Evolutionary conservation across 2,329 filamentous ascomycete species (phyloP).

Genomic region (Penicillium verrucosum): DNA sequence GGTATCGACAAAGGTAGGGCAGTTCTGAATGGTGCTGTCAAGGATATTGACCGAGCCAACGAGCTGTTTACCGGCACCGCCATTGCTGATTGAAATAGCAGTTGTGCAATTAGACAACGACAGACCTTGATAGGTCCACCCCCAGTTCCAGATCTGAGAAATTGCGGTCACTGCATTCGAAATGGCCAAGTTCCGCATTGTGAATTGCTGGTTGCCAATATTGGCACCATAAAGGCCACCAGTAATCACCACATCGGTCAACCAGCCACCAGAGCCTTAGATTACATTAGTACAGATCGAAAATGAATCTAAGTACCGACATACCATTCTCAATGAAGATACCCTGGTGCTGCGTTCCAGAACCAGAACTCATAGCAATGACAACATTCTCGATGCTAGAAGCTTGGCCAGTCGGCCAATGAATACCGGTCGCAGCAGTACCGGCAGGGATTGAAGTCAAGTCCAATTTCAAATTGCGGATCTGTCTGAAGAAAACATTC

Average conservation of each 20-base stretch:
- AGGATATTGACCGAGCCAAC: constrained; percentile 57
- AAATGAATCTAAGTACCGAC: not conserved
- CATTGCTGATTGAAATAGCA: constrained; percentile 51
- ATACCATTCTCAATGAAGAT: constrained; percentile 58
- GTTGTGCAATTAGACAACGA: constrained; percentile 52
- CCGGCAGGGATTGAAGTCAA: constrained; percentile 39
- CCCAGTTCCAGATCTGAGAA: constrained; percentile 59
- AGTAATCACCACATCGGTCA: constrained; percentile 58
- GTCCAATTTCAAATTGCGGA: constrained; percentile 65
- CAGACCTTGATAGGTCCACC: constrained; percentile 54
- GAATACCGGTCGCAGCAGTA: constrained; percentile 41
- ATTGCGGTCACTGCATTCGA: constrained; percentile 53
- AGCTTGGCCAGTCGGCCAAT: constrained; percentile 56
- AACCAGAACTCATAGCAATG: constrained; percentile 54
- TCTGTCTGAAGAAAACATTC: constrained; percentile 63
- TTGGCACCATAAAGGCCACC: constrained; percentile 60
- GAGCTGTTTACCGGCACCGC: constrained; percentile 41
- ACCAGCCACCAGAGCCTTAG: constrained; percentile 55
- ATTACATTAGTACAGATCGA: not conserved
- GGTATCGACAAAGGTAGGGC: constrained; percentile 50
- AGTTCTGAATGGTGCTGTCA: constrained; percentile 54
- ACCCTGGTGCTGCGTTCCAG: constrained; percentile 53
- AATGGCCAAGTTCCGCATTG: constrained; percentile 56
- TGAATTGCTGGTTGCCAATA: constrained; percentile 65
- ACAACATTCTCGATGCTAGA: constrained; percentile 61